Evolutionary conservation across 257 asterid species (phyloP).

Genomic region (Solanum appendiculatum): DNA sequence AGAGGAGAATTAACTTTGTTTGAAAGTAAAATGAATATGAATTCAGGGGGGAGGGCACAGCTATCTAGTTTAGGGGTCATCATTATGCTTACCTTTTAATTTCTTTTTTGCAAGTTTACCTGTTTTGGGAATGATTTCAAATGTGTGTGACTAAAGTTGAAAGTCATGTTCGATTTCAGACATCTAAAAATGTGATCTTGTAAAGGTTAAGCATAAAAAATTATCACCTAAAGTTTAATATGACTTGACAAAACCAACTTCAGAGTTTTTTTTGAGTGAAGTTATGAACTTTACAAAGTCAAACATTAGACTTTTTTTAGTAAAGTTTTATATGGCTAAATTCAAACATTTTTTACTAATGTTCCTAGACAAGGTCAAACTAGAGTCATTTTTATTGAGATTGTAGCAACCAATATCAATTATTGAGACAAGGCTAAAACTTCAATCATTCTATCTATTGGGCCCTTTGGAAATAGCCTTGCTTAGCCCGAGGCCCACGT

Average conservation of each 20-base stretch:
- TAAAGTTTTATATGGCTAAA: too few relatives aligned
- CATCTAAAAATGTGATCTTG: background rate
- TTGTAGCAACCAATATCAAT: background rate
- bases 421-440: too few relatives aligned
- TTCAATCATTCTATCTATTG: background rate
- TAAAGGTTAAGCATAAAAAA: background rate
- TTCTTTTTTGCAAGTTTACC: background rate
- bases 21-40: background rate
- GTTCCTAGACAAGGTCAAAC: background rate
- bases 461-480: background rate
- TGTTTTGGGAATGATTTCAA: background rate
- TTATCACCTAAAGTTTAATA: background rate
- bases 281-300: background rate
- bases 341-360: background rate
- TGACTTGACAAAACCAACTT: background rate
- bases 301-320: background rate
- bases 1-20: too few relatives aligned
- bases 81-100: background rate
- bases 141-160: background rate
- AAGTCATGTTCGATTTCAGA: background rate
- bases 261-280: background rate
- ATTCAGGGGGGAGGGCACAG: background rate
- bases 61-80: background rate
- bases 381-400: background rate
- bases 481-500: background rate